Evolutionary conservation across 805 yeast genomes (phyloP).

Genomic region (Alloascoidea hylecoeti): DNA sequence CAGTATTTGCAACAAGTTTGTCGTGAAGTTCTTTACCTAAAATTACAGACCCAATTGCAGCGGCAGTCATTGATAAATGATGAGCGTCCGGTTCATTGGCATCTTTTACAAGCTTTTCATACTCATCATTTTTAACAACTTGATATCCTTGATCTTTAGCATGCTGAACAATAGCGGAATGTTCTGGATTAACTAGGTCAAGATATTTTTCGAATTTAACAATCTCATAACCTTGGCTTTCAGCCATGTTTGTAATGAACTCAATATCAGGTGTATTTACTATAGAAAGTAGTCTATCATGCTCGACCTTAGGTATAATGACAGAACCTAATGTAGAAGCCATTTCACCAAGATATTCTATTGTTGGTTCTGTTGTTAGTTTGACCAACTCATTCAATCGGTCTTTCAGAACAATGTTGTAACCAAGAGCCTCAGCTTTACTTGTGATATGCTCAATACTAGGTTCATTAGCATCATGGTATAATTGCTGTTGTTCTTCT

Average conservation of each 20-base stretch:
- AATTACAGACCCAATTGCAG: conserved; percentile 6
- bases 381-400: conserved; percentile 14
- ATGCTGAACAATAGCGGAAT: conserved; percentile 10
- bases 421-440: conserved; percentile 13
- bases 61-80: conserved; percentile 13
- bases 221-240: background rate
- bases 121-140: background rate
- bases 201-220: background rate
- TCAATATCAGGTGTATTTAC: conserved; percentile 2
- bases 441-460: conserved; percentile 4
- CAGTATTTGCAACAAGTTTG: background rate
- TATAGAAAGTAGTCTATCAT: conserved; percentile 7
- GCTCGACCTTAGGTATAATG: conserved; percentile 12
- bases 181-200: conserved; percentile 4
- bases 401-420: conserved; percentile 15
- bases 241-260: background rate
- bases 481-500: conserved; percentile 5
- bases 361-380: conserved; percentile 8
- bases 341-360: conserved; percentile 13
- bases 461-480: conserved; percentile 3
- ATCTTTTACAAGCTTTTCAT: background rate
- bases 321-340: conserved; percentile 20
- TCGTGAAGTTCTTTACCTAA: background rate
- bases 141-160: background rate
- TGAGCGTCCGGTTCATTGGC: conserved; percentile 15